These are phyloP conservation scores for Nicotiana paniculata DNA, from an alignment of 257 asterid genomes.

Conservation along the genomic window DNA sequence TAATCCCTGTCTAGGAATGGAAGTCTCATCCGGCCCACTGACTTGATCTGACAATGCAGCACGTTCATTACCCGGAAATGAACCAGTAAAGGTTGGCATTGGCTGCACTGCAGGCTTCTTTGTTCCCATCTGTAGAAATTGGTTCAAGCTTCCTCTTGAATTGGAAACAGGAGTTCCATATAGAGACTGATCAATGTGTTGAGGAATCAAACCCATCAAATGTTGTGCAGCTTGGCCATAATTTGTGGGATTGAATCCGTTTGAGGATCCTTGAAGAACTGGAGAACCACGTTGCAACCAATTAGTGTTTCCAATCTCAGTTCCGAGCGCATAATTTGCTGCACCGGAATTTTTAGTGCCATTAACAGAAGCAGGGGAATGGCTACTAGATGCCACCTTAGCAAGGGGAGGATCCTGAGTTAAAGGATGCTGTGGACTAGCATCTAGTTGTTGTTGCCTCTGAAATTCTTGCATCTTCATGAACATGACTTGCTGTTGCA, in stretches of 20 bases:
- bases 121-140: constrained; percentile 42
- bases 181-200: constrained; percentile 67
- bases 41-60: constrained; percentile 40
- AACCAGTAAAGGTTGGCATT: constrained; percentile 34
- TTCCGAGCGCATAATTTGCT: constrained; percentile 37
- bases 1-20: constrained; percentile 39
- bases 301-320: constrained; percentile 47
- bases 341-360: constrained; percentile 47
- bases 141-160: constrained; percentile 59
- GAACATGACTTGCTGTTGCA: constrained; percentile 65
- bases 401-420: constrained; percentile 39
- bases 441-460: constrained; percentile 36
- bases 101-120: constrained; percentile 48
- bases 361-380: constrained; percentile 36
- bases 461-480: constrained; percentile 38
- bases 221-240: constrained; percentile 40
- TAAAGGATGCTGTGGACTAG: constrained; percentile 38
- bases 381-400: constrained; percentile 53
- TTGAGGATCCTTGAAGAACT: constrained; percentile 50
- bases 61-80: constrained; percentile 41
- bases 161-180: constrained; percentile 79
- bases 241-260: constrained; percentile 45
- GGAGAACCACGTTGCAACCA: constrained; percentile 59
- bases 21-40: constrained; percentile 33
- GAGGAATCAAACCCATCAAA: constrained; percentile 43